phyloP scores from a whole-genome alignment of 2,329 filamentous ascomycete species.

The Proliferodiscus dingleyae region DNA sequence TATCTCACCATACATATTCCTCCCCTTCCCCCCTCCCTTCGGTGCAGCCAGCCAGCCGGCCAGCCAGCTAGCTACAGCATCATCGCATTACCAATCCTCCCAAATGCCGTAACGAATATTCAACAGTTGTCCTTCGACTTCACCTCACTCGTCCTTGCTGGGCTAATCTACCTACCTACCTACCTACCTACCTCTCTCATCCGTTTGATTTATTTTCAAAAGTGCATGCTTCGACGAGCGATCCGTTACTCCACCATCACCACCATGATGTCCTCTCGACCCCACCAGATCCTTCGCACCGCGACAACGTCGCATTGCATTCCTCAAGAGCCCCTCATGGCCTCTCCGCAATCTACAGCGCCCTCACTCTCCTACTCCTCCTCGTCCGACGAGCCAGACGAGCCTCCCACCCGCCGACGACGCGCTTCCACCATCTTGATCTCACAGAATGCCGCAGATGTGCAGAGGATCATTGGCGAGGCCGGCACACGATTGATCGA shows the following conservation, averaged over 20 bases:
- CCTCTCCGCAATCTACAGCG: conserved; percentile 45
- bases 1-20: too few species aligned
- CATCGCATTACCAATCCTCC: too few species aligned
- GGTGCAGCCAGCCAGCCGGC: too few species aligned
- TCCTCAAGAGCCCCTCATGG: conserved; percentile 22
- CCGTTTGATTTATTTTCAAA: too few species aligned
- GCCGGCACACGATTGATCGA: conserved; percentile 57
- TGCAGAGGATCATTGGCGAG: conserved; percentile 60
- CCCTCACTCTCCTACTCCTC: conserved; percentile 61
- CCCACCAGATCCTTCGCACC: conserved; percentile 19
- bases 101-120: too few species aligned
- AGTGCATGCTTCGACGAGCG: conserved; percentile 13
- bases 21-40: too few species aligned
- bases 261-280: conserved; percentile 24
- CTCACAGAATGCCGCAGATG: conserved; percentile 56
- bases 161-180: too few species aligned
- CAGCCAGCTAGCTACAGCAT: too few species aligned
- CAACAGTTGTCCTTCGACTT: too few species aligned
- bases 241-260: conserved; percentile 4
- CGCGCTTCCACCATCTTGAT: conserved; percentile 67
- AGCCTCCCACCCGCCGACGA: conserved; percentile 43
- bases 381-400: conserved; percentile 45
- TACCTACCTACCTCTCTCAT: too few species aligned
- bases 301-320: conserved; percentile 30
- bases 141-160: too few species aligned